These are phyloP conservation scores for Phytopythium boreale DNA, from an alignment of 352 stramenopile genomes.

Conservation along the genomic window DNA sequence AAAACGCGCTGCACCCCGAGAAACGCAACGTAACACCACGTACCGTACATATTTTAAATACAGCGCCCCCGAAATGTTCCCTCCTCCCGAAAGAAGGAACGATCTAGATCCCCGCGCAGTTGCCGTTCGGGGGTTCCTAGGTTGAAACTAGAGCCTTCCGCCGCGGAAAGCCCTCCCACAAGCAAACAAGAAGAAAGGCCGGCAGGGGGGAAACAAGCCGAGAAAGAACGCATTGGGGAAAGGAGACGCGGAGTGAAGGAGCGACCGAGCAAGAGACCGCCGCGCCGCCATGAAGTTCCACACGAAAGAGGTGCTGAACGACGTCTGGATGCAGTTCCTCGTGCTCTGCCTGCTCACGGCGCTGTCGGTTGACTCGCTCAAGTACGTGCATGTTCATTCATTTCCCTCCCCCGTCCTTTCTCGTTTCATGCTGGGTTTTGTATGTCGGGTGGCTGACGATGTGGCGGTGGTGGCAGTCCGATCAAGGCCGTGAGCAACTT, in stretches of 20 bases:
- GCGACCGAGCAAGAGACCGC: not conserved
- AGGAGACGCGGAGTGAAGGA: not conserved
- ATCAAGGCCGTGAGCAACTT: conserved; percentile 83
- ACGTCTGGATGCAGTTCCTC: conserved; percentile 82
- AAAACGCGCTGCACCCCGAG: not conserved
- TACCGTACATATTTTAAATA: not conserved
- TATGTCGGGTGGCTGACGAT: not conserved
- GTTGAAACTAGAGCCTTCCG: too few species aligned
- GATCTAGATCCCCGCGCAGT: conserved; percentile 2
- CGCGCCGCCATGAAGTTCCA: conserved; percentile 80
- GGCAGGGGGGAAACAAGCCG: not conserved
- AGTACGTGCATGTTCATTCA: conserved; percentile 31
- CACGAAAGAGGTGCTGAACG: conserved; percentile 72
- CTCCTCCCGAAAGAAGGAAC: not conserved
- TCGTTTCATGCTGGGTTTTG: conserved; percentile 1
- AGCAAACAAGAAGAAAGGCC: conserved; percentile 1
- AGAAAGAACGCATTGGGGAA: not conserved
- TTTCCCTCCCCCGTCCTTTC: conserved; percentile 7
- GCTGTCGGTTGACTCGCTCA: conserved; percentile 84
- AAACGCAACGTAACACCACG: not conserved
- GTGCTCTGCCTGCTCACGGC: conserved; percentile 71
- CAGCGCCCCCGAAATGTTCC: not conserved
- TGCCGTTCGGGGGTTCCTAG: conserved; percentile 1
- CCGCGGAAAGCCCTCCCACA: not conserved
- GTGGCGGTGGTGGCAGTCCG: conserved; percentile 28